Evolutionary conservation across 2,329 filamentous ascomycete species (phyloP).

Genomic region (Penicillium sp.): DNA sequence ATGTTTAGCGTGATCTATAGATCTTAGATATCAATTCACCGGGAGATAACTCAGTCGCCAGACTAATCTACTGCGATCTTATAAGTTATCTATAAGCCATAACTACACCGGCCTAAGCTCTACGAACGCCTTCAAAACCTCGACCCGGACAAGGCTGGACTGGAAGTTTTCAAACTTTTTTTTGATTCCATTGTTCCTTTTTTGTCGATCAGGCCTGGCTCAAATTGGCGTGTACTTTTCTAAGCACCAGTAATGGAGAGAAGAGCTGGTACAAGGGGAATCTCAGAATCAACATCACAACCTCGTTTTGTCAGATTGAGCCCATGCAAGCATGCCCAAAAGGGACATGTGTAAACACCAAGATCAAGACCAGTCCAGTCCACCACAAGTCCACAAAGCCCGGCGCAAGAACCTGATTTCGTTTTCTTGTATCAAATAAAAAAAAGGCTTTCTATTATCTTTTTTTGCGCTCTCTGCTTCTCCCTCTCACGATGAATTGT

Average conservation of each 20-base stretch:
- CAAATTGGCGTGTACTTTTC: conserved; percentile 17
- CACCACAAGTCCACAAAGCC: conserved; percentile 24
- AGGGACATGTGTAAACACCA: conserved; percentile 27
- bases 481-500: conserved; percentile 25
- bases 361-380: conserved; percentile 27
- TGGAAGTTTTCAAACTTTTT: conserved; percentile 32
- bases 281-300: conserved; percentile 27
- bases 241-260: conserved; percentile 13
- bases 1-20: background rate
- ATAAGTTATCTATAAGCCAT: too few relatives aligned
- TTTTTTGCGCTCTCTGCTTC: conserved; percentile 26
- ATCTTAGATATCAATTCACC: background rate
- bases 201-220: conserved; percentile 22
- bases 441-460: conserved; percentile 22
- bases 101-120: conserved; percentile 7
- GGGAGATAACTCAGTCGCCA: too few relatives aligned
- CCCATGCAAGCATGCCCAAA: conserved; percentile 29
- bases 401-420: conserved; percentile 27
- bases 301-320: conserved; percentile 35
- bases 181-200: conserved; percentile 28
- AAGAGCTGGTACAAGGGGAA: conserved; percentile 17
- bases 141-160: conserved; percentile 21
- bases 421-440: conserved; percentile 27
- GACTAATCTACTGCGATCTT: too few relatives aligned
- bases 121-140: conserved; percentile 12